phyloP scores from a whole-genome alignment of 257 asterid genomes.

The Asclepias syriaca region DNA sequence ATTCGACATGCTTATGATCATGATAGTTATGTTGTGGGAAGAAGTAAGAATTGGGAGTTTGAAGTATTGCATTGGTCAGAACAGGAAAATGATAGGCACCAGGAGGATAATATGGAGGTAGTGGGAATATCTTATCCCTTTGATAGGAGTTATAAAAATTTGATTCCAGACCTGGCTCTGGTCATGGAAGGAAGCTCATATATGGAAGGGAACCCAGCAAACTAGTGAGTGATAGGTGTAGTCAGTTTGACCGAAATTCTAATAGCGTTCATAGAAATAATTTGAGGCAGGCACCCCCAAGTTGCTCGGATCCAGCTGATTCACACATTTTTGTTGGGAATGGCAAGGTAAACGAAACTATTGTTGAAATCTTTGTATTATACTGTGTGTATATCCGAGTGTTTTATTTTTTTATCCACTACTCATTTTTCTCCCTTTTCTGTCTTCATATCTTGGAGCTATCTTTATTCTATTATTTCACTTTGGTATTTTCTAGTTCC shows the following conservation, averaged over 20 bases:
- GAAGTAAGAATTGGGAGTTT: conserved; percentile 28
- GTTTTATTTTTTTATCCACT: conserved; percentile 17
- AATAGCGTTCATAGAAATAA: conserved; percentile 23
- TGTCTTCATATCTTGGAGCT: not conserved
- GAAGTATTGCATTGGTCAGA: conserved; percentile 31
- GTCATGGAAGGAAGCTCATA: conserved; percentile 22
- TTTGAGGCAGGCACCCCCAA: conserved; percentile 24
- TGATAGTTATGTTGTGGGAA: conserved; percentile 24
- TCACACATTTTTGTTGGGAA: conserved; percentile 32
- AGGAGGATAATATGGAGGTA: conserved; percentile 19
- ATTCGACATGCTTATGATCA: conserved; percentile 20
- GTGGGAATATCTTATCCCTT: conserved; percentile 28
- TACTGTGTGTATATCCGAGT: conserved; percentile 24
- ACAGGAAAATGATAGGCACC: conserved; percentile 24
- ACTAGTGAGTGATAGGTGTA: conserved; percentile 18
- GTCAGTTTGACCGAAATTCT: conserved; percentile 29
- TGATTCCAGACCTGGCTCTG: conserved; percentile 30
- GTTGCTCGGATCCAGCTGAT: conserved; percentile 41
- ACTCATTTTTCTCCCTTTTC: not conserved
- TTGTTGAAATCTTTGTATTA: conserved; percentile 28
- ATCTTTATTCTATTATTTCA: conserved; percentile 3
- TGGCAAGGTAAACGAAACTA: conserved; percentile 47
- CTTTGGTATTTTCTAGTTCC: not conserved
- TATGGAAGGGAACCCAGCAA: conserved; percentile 3
- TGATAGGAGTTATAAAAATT: conserved; percentile 20